These are phyloP conservation scores for Cryphonectria carpinicola DNA, from an alignment of 2,329 filamentous ascomycete genomes.

Conservation along the genomic window DNA sequence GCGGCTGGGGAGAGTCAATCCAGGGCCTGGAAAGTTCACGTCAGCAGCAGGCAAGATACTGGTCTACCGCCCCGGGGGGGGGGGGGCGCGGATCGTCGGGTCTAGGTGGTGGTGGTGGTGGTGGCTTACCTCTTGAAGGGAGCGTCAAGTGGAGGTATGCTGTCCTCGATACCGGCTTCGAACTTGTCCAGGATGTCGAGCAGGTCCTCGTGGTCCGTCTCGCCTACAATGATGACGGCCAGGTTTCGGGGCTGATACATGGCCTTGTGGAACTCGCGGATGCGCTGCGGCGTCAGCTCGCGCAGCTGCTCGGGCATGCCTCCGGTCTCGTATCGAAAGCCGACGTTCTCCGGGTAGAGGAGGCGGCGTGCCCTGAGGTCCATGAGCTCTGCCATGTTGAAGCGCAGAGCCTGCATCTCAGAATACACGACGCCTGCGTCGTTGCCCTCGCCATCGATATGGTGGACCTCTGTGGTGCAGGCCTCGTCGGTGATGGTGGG, in stretches of 20 bases:
- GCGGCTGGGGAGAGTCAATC: conserved; percentile 83
- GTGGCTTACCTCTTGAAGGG: conserved; percentile 69
- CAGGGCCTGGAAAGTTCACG: conserved; percentile 61
- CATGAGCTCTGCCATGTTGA: conserved; percentile 83
- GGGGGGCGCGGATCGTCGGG: not conserved
- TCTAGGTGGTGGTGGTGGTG: not conserved
- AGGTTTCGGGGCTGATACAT: conserved; percentile 99
- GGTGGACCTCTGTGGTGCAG: conserved; percentile 95
- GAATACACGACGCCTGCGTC: conserved; percentile 98
- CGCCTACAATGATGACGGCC: conserved; percentile 88
- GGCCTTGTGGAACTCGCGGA: conserved; percentile 89
- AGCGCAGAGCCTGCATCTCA: conserved; percentile 97
- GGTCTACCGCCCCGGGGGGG: no score
- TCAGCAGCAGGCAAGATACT: conserved; percentile 1
- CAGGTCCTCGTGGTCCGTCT: conserved; percentile 81
- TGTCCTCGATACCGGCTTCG: conserved; percentile 81
- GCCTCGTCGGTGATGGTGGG: conserved; percentile 91
- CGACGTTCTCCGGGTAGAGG: conserved; percentile 85
- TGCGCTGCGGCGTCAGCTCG: conserved; percentile 83
- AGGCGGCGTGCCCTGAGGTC: conserved; percentile 79
- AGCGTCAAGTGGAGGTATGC: conserved; percentile 74
- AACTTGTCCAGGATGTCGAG: conserved; percentile 83
- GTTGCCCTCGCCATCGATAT: conserved; percentile 89
- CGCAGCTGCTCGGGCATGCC: conserved; percentile 93
- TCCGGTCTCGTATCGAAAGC: conserved; percentile 97